Evolutionary conservation across 2,329 filamentous ascomycete species (phyloP).

Genomic region (Gaeumannomyces sp.): DNA sequence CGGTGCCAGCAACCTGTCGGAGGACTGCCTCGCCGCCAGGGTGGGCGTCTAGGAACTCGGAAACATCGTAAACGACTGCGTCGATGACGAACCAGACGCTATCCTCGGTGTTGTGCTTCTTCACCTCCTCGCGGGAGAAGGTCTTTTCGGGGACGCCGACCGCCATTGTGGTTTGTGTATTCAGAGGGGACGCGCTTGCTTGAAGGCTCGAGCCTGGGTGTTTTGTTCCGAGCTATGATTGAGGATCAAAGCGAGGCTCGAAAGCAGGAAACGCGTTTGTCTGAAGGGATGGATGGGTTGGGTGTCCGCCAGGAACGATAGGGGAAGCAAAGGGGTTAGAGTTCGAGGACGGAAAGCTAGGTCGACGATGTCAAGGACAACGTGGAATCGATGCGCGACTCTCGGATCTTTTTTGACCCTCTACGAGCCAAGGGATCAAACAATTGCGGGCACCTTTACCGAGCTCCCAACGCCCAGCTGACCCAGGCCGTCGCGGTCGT

Average conservation of each 20-base stretch:
- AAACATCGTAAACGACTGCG: conserved; percentile 79
- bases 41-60: conserved; percentile 79
- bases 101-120: conserved; percentile 59
- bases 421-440: background rate
- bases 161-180: conserved; percentile 22
- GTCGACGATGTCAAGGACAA: no score
- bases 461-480: background rate
- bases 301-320: background rate
- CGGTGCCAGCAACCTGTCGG: conserved; percentile 71
- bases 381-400: background rate
- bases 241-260: no score
- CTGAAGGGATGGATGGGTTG: background rate
- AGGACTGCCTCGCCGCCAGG: conserved; percentile 77
- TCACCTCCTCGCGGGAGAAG: conserved; percentile 60
- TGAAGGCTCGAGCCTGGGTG: background rate
- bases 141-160: conserved; percentile 36
- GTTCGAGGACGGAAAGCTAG: background rate
- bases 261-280: background rate
- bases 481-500: background rate
- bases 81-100: conserved; percentile 81
- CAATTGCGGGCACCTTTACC: background rate
- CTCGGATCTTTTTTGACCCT: background rate
- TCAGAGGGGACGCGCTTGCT: background rate
- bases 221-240: background rate
- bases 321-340: background rate